Evolutionary conservation across 345 rosid genomes (phyloP).

Genomic region (Sonneratia alba): DNA sequence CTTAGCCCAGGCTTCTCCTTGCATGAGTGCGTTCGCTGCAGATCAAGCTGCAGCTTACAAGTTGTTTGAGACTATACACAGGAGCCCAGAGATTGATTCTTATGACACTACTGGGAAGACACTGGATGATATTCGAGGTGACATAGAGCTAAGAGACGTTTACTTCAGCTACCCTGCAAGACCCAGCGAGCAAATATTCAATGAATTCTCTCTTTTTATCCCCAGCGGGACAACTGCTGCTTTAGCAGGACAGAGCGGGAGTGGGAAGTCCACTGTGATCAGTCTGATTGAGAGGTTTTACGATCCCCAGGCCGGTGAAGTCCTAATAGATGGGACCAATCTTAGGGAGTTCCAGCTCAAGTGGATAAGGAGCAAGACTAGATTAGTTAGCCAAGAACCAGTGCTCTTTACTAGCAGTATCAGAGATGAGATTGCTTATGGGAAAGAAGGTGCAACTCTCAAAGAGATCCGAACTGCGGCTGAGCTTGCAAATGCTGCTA

Average conservation of each 20-base stretch:
- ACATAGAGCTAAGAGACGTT: constrained; percentile 24
- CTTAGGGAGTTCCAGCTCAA: constrained; percentile 24
- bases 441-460: constrained; percentile 27
- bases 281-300: constrained; percentile 29
- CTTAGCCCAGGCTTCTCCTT: constrained; percentile 30
- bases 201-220: constrained; percentile 23
- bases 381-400: constrained; percentile 32
- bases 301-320: constrained; percentile 26
- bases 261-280: constrained; percentile 31
- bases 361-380: constrained; percentile 29
- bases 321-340: constrained; percentile 25
- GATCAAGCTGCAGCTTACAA: constrained; percentile 29
- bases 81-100: constrained; percentile 28
- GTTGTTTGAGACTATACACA: constrained; percentile 29
- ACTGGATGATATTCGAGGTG: constrained; percentile 20
- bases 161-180: constrained; percentile 36
- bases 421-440: constrained; percentile 28
- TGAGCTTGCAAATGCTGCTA: constrained; percentile 33
- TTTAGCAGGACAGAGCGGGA: constrained; percentile 35
- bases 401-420: constrained; percentile 28
- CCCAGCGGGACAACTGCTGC: constrained; percentile 25
- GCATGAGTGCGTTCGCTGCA: constrained; percentile 30
- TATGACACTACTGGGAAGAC: constrained; percentile 19
- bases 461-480: constrained; percentile 26
- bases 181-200: constrained; percentile 27